These are phyloP conservation scores for Capronia coronata DNA, from an alignment of 2,329 filamentous ascomycete genomes.

Conservation along the genomic window DNA sequence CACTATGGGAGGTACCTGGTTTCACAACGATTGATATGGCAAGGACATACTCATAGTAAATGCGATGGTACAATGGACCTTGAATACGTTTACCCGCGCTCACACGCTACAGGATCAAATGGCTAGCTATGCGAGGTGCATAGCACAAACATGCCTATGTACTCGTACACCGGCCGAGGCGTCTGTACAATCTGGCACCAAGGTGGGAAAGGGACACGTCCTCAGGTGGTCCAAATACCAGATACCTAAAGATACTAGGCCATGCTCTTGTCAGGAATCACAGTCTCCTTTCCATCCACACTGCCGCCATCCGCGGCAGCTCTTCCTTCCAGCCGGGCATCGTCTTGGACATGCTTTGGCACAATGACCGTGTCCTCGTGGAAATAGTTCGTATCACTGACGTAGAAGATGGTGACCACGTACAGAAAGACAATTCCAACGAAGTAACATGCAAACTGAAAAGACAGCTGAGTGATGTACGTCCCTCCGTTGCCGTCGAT, in stretches of 20 bases:
- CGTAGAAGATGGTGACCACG: background rate
- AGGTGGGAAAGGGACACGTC: too few relatives aligned
- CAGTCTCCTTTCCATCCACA: background rate
- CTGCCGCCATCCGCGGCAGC: background rate
- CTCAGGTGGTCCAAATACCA: too few relatives aligned
- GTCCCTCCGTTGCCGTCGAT: background rate
- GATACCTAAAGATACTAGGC: background rate
- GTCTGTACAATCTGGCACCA: too few relatives aligned
- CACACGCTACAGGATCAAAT: too few relatives aligned
- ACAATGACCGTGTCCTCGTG: background rate
- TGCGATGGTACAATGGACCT: too few relatives aligned
- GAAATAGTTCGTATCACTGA: background rate
- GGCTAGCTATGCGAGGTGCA: too few relatives aligned
- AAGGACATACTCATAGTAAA: too few relatives aligned
- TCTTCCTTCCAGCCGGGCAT: background rate
- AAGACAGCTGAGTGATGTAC: background rate
- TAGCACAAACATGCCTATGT: too few relatives aligned
- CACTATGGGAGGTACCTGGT: too few relatives aligned
- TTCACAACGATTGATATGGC: too few relatives aligned
- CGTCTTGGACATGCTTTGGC: background rate
- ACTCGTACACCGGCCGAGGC: too few relatives aligned
- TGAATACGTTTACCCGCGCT: too few relatives aligned
- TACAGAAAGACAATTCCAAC: background rate
- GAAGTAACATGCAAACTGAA: background rate
- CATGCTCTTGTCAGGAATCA: constrained; percentile 1